These are phyloP conservation scores for Fraxinus angustifolia DNA, from an alignment of 305 asterid genomes.

Conservation along the genomic window DNA sequence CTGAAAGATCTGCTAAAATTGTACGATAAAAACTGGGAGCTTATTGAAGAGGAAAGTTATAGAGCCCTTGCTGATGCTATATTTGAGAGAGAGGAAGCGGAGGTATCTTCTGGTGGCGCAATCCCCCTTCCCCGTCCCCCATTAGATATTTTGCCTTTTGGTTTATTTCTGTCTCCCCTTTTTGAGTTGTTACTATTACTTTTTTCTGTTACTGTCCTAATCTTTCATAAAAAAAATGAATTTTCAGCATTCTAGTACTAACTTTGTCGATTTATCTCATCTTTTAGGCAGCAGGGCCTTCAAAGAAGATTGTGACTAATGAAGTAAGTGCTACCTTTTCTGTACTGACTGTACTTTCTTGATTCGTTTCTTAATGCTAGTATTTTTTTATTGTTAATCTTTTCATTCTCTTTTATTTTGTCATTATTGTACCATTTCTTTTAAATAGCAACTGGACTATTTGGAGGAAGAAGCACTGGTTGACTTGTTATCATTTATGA, in stretches of 20 bases:
- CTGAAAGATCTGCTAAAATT: slow-evolving; percentile 56
- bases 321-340: slow-evolving; percentile 36
- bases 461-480: slow-evolving; percentile 32
- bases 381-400: slow-evolving; percentile 5
- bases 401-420: not conserved
- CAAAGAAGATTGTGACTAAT: slow-evolving; percentile 30
- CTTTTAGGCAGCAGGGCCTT: slow-evolving; percentile 40
- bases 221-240: not conserved
- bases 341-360: slow-evolving; percentile 3
- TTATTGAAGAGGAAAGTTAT: slow-evolving; percentile 70
- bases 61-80: slow-evolving; percentile 74
- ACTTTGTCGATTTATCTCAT: slow-evolving; percentile 20
- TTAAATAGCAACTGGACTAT: slow-evolving; percentile 22
- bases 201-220: not conserved
- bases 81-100: slow-evolving; percentile 59
- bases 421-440: not conserved
- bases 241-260: slow-evolving; percentile 5
- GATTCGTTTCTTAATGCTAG: not conserved
- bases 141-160: not conserved
- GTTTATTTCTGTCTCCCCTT: not conserved
- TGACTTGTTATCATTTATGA: not conserved
- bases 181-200: not conserved
- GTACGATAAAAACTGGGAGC: slow-evolving; percentile 75
- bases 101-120: slow-evolving; percentile 35
- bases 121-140: not conserved